These are phyloP conservation scores for Catunica adiposa DNA, from an alignment of 2,329 filamentous ascomycete species.

Conservation along the genomic window DNA sequence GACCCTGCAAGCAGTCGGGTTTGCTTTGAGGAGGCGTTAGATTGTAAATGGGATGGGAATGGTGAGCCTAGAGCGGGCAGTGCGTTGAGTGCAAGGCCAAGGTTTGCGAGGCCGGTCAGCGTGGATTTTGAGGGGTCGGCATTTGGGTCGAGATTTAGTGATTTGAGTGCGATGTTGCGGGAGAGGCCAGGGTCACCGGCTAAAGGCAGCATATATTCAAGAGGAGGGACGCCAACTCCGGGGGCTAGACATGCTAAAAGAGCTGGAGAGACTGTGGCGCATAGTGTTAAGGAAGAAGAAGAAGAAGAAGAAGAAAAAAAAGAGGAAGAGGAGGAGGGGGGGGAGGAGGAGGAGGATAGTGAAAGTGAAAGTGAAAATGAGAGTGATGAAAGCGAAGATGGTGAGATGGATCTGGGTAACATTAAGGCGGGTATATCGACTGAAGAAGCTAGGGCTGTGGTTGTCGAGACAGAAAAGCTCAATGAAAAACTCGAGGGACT, in stretches of 20 bases:
- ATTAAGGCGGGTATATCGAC: conserved; percentile 13
- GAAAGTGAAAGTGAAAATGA: not conserved
- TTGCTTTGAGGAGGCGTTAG: conserved; percentile 8
- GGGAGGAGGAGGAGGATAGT: not conserved
- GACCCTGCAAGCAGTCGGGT: conserved; percentile 8
- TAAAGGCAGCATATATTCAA: not conserved
- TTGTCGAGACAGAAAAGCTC: conserved; percentile 24
- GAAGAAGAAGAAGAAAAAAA: not conserved
- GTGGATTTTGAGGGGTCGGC: conserved; percentile 11
- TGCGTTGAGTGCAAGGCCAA: conserved; percentile 3
- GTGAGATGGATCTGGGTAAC: not conserved
- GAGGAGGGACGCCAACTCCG: conserved; percentile 8
- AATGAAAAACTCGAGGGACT: conserved; percentile 34
- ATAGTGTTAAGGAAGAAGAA: not conserved
- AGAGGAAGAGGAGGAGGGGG: not conserved
- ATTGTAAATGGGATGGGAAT: conserved; percentile 3
- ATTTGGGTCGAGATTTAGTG: conserved; percentile 11
- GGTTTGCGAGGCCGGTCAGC: conserved; percentile 12
- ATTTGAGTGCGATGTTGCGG: conserved; percentile 9
- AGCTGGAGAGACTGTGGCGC: too few relatives aligned
- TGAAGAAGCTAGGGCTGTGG: conserved; percentile 18
- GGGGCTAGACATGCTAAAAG: not conserved
- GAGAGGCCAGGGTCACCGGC: conserved; percentile 6
- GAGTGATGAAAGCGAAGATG: not conserved
- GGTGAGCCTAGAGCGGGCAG: not conserved